These are phyloP conservation scores for Polytrichum commune DNA, from an alignment of 225 moss, liverwort and hornwort genomes.

Conservation along the genomic window DNA sequence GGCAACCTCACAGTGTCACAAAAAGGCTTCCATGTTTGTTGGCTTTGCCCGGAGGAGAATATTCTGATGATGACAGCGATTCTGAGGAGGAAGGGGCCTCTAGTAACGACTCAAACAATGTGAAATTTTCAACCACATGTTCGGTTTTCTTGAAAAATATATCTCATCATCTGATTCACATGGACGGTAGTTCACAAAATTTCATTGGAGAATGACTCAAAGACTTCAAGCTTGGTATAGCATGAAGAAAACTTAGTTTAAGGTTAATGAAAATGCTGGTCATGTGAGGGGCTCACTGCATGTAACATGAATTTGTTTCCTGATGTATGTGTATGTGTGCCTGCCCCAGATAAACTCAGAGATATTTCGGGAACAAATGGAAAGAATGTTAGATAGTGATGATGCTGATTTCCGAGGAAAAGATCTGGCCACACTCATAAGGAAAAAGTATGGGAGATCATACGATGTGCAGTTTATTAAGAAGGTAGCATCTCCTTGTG, in stretches of 20 bases:
- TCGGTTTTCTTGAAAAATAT: not conserved
- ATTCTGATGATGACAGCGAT: conserved; percentile 32
- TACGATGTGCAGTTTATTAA: conserved; percentile 97
- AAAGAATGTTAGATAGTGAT: conserved; percentile 82
- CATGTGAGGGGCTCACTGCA: not conserved
- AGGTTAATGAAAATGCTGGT: not conserved
- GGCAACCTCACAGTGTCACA: conserved; percentile 23
- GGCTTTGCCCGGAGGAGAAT: conserved; percentile 44
- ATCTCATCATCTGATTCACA: not conserved
- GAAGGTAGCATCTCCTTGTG: conserved; percentile 44
- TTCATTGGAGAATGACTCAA: not conserved
- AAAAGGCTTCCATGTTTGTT: conserved; percentile 25
- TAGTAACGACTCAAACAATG: conserved; percentile 32
- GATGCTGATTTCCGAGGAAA: conserved; percentile 93
- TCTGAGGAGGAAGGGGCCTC: conserved; percentile 30
- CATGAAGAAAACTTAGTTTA: not conserved
- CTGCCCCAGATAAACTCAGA: conserved; percentile 58
- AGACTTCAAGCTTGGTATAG: not conserved
- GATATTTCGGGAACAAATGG: conserved; percentile 82
- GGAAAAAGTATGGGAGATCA: conserved; percentile 96
- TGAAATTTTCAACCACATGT: conserved; percentile 15
- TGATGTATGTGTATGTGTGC: conserved; percentile 3
- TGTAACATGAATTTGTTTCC: not conserved
- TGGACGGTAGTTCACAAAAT: not conserved
- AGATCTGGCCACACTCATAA: conserved; percentile 85